Base-by-base conservation (phyloP, 2,329 filamentous ascomycete genomes). In the Macrophomina tecta region DNA sequence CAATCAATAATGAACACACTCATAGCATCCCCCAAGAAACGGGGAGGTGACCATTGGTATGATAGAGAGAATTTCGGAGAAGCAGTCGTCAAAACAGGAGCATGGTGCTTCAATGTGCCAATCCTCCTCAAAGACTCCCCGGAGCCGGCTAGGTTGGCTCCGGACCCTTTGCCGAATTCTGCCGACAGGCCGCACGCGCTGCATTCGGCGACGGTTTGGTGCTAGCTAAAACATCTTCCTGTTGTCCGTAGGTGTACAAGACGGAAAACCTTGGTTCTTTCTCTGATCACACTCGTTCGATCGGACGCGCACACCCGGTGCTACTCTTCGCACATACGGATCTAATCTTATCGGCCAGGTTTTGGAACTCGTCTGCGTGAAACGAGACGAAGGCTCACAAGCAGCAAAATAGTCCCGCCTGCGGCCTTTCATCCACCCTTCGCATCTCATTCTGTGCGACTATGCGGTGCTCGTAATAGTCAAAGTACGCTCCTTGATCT, bases 261-360 rank as follows among this genome's bases (percentile, higher is more conserved):
- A 34, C 3, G 11, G 11, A 32, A n/a, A 3, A 6, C 18, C 14
- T 18, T 34, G 28, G 18, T 23, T 28, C 42, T 38, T 55, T 38
- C 38, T 30, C 45, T 9, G 14, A 9, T 46, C 28, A 11, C 40
- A 1, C 7, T n/a, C 40, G 8, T 23, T 9, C 45, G 12, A 38
- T 62, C 38, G 34, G 52, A n/a, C 32, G 32, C 5, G 58, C 34
- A 40, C 38, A 12, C 40, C 38, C 32, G 28, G 7, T 16, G 36
- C 36, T 36, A 34, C 23, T 5, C 8, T 40, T 46, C 58, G 58
- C 58, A 62, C 58, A n/a, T 62, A 62, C 58, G 58, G 58, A 66
- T 66, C 53, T 61, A 66, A 66, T 66, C 64, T 53, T 61, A 61
- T 66, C 64, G 42, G 34, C 14, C 48, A 16, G 30, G 2, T 40